Conservation (phyloP, 1,139 yeast species). For the Saccharomycopsis hybrid region DNA sequence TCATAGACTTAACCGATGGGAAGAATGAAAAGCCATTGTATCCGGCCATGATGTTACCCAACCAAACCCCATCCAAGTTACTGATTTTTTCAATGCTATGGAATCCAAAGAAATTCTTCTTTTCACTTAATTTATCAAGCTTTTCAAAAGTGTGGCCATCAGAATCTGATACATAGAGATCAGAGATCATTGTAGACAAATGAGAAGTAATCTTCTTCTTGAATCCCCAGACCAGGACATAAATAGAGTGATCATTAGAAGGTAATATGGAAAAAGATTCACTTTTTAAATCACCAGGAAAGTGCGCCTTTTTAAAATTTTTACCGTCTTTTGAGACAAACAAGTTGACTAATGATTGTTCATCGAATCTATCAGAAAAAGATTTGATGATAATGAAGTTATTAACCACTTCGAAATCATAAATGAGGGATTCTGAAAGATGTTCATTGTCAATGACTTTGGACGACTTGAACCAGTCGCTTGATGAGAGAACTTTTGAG, state of each 20-base stretch:
- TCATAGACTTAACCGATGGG: constrained; percentile 33
- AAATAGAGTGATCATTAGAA: constrained; percentile 48
- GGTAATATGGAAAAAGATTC: constrained; percentile 48
- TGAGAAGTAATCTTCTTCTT: constrained; percentile 23
- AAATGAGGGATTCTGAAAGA: constrained; percentile 31
- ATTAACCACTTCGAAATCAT: constrained; percentile 44
- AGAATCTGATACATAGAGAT: constrained; percentile 56
- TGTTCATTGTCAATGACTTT: constrained; percentile 30
- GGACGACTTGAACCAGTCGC: constrained; percentile 47
- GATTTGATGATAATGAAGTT: constrained; percentile 49
- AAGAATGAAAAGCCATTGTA: constrained; percentile 14
- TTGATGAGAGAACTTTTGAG: constrained; percentile 39
- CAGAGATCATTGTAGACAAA: constrained; percentile 26
- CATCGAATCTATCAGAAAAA: constrained; percentile 40
- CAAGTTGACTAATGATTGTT: constrained; percentile 39
- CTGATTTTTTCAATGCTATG: constrained; percentile 45
- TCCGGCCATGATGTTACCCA: constrained; percentile 39
- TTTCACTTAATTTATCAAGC: constrained; percentile 30
- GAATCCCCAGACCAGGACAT: constrained; percentile 42
- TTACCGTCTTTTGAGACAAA: constrained; percentile 55
- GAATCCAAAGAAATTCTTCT: constrained; percentile 34
- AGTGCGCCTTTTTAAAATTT: constrained; percentile 45
- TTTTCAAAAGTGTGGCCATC: constrained; percentile 51
- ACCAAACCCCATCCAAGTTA: constrained; percentile 66
- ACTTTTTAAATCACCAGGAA: constrained; percentile 37